Evolutionary conservation across 2,329 filamentous ascomycete species (phyloP).

Genomic region (Exophiala calicioides): DNA sequence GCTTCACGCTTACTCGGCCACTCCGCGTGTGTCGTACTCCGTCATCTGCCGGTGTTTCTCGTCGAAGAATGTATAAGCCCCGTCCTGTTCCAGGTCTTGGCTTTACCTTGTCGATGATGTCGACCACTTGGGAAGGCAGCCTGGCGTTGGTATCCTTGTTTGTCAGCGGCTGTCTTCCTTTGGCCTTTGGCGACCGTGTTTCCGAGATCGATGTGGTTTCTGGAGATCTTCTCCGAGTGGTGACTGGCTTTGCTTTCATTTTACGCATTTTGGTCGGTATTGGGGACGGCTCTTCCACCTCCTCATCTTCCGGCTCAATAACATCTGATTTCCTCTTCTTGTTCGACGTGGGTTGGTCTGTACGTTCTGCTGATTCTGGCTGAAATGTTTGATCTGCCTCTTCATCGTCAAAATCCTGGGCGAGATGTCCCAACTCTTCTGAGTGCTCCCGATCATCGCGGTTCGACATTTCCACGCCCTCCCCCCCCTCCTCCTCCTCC

Average conservation of each 20-base stretch:
- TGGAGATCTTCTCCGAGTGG: neutral
- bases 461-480: constrained; percentile 8
- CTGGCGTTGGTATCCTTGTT: constrained; percentile 33
- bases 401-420: constrained; percentile 24
- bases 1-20: constrained; percentile 74
- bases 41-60: constrained; percentile 54
- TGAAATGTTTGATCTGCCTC: constrained; percentile 22
- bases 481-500: no score
- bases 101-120: constrained; percentile 46
- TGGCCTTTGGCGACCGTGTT: constrained; percentile 41
- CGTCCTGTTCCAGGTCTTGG: constrained; percentile 50
- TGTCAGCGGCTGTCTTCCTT: constrained; percentile 30
- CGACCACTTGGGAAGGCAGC: constrained; percentile 39
- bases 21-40: constrained; percentile 68
- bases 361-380: constrained; percentile 10
- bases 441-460: constrained; percentile 1
- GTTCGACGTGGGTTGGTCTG: constrained; percentile 27
- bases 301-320: constrained; percentile 25
- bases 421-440: constrained; percentile 21
- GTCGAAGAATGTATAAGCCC: constrained; percentile 53
- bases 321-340: constrained; percentile 31
- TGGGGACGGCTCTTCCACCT: constrained; percentile 27
- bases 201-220: constrained; percentile 14
- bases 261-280: constrained; percentile 25
- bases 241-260: constrained; percentile 24